Evolutionary conservation across 345 rosid genomes (phyloP), one percentile per base, ranked within the genome.

Genomic region (Sisymbrium irio): DNA sequence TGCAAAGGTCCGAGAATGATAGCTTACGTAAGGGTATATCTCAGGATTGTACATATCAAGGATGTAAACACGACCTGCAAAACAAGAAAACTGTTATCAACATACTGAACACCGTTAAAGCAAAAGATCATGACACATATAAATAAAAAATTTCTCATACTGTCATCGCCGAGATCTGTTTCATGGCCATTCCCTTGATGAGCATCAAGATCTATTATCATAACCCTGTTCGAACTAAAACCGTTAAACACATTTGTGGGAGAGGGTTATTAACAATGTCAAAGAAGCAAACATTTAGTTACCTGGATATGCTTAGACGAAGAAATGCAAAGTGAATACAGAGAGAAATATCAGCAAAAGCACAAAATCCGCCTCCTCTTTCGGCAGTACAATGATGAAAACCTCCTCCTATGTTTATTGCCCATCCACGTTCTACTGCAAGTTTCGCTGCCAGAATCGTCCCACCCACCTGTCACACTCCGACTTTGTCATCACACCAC

Each of bases 161-260:
- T 73, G 57, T 94, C 97, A 81, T 79, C 32, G 13, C 89, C 80
- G 49, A 91, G 93, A 82, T 94, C 98, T 77, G 45, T 88, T 79
- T 92, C 99, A 30, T 94, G 97, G 79, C 97, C 99, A 74, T 94
- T 94, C 67, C 99, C 99, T 85, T 94, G 99, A 82, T 94, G 98
- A 35, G 97, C 98, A 77, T 94, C 98, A 3, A 94, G 90, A 92
- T 94, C 99, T 77, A 94, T 85, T 65, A 94, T 88, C 97, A 94
- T 94, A 73, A 88, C 96, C 86, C 97, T 94, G 81, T 9, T 70
- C 28, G 41, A 62, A 44, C 27, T 2, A 67, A 49, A 9, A 63
- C 35, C 0, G 27, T 50, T 40, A 46, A 27, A 67, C 37, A 62
- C 10, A 2, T 60, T 11, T 51, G 4, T 60, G 19, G 35, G 69